Evolutionary conservation across 257 asterid species (phyloP).

Genomic region (Solanum stenotomum): DNA sequence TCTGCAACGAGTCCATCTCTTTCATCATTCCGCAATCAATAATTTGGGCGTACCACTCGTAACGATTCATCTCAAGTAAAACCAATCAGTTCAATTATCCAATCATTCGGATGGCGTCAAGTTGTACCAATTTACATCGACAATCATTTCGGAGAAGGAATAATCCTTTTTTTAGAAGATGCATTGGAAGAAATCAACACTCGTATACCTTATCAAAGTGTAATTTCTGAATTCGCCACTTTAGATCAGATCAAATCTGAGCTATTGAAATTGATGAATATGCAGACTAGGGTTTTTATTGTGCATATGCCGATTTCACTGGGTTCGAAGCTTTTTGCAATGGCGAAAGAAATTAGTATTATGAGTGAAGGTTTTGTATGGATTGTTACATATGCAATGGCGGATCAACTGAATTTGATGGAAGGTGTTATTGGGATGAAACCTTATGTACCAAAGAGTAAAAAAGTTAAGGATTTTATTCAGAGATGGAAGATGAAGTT

Average conservation of each 20-base stretch:
- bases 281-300: constrained; percentile 43
- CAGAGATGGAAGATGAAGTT: constrained; percentile 19
- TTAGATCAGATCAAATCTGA: constrained; percentile 25
- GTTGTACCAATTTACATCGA: constrained; percentile 35
- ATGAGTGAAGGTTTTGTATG: constrained; percentile 33
- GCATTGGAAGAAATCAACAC: constrained; percentile 22
- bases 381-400: constrained; percentile 36
- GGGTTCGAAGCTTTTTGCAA: constrained; percentile 21
- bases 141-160: constrained; percentile 39
- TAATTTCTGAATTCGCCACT: constrained; percentile 20
- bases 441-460: constrained; percentile 20
- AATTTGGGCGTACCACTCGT: constrained; percentile 32
- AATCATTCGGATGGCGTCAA: constrained; percentile 39
- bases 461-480: constrained; percentile 16
- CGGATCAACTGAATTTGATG: constrained; percentile 5
- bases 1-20: constrained; percentile 49
- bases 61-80: constrained; percentile 39
- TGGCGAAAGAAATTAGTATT: constrained; percentile 31
- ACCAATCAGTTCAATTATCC: constrained; percentile 27
- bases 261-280: constrained; percentile 35
- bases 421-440: constrained; percentile 44
- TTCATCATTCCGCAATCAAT: constrained; percentile 18
- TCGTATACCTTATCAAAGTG: constrained; percentile 32
- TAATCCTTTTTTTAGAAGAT: constrained; percentile 30
- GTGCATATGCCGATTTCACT: constrained; percentile 26